Percentiles rank a stretch among this genome's conserved stretches.
phyloP scores from a whole-genome alignment of 768 basidiomycete genomes.

The Clitopilus passeckerianus region DNA sequence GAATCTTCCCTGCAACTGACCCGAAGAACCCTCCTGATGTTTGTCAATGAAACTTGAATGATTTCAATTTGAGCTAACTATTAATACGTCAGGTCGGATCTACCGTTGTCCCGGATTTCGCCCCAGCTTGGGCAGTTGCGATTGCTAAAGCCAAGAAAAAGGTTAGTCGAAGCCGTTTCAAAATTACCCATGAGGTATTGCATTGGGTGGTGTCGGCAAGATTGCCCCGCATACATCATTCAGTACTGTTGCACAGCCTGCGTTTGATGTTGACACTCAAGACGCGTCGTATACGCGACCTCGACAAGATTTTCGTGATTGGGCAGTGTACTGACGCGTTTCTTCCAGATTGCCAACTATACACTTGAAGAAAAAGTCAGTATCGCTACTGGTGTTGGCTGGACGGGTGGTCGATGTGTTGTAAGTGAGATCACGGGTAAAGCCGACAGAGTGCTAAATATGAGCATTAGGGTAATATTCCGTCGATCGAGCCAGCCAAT shows the following conservation, averaged over 20 bases:
- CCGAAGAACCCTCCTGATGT: conserved; percentile 56
- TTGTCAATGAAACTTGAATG: conserved; percentile 9
- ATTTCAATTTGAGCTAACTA: background rate
- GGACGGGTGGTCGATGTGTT: conserved; percentile 62
- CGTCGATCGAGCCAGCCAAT: conserved; percentile 34
- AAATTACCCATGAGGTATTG: background rate
- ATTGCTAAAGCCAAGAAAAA: conserved; percentile 52
- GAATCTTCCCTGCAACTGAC: conserved; percentile 48
- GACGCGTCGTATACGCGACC: no score
- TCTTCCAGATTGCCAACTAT: conserved; percentile 36
- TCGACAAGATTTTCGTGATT: background rate
- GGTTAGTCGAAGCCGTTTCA: conserved; percentile 26
- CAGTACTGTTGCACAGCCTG: background rate
- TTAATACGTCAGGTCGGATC: conserved; percentile 23
- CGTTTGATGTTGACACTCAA: background rate
- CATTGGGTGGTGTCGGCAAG: background rate
- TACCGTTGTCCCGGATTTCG: conserved; percentile 38
- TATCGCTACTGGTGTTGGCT: conserved; percentile 64
- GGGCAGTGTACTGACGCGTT: background rate
- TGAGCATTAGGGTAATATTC: conserved; percentile 46
- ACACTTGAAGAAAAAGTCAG: conserved; percentile 63
- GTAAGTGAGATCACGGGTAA: conserved; percentile 29
- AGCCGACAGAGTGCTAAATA: background rate
- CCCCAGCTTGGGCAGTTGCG: conserved; percentile 54
- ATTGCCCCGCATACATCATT: background rate